Base-by-base conservation (phyloP, 129 eudicot genomes). In the Saussurea involucrata region DNA sequence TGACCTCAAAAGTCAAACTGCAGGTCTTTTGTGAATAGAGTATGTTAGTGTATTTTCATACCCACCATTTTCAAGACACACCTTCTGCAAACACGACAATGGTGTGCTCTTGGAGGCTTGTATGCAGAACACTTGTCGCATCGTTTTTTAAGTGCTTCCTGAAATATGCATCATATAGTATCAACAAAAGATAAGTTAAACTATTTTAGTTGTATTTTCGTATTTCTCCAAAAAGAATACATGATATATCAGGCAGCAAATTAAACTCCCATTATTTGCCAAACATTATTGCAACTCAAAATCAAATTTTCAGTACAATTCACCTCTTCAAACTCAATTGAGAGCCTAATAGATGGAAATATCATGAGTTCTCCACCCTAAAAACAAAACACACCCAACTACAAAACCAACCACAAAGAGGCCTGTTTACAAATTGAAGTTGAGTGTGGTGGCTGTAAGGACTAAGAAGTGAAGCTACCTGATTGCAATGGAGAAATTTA, bases 51-150 rank as follows among this genome's bases (percentile, higher is more conserved):
- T 57, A 68, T 13, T 36, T 57, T 36, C 22, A 80, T 74, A 87
- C 97, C 86, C 77, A 92, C 97, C 97, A 92, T 92, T 68, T 82
- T 84, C 77, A 92, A 77, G 81, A 92, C 82, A 85, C 97, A 92
- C 86, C 87, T 89, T 87, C 86, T 87, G 84, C 95, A 92, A 58
- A 84, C 82, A 37, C 97, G 97, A 64, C 97, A 92, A 89, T 92
- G 97, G 89, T 92, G 97, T 71, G 97, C 81, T 76, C 92, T 83
- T 17, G 95, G 95, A 71, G 97, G 95, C 81, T 87, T 92, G 88
- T 83, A 81, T 29, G 84, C 82, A 20, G 89, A 77, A 72, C 97
- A 92, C 71, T 89, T 89, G 72, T 85, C 97, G 73, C 97, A 92
- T 18, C 31, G 85, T 64, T 76, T 85, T 71, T 37, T n/a, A 42